These are phyloP conservation scores for Secale cereale DNA, from an alignment of 176 grass and related monocot genomes.

Conservation along the genomic window DNA sequence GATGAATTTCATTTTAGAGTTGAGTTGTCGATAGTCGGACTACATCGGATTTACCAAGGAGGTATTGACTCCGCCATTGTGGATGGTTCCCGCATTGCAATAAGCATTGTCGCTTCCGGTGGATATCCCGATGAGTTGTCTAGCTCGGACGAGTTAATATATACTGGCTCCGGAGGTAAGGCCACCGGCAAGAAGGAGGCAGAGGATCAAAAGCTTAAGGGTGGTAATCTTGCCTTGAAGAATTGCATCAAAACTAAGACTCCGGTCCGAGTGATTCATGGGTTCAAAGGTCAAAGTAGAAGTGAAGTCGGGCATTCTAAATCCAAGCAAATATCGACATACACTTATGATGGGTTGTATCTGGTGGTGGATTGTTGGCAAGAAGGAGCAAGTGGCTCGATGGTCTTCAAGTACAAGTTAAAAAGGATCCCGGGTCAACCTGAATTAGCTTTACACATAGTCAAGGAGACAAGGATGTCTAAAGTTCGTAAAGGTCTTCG, in stretches of 20 bases:
- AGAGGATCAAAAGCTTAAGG: conserved; percentile 73
- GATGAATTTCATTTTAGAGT: conserved; percentile 77
- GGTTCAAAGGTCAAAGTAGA: conserved; percentile 54
- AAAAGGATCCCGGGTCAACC: conserved; percentile 57
- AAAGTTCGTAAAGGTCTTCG: conserved; percentile 65
- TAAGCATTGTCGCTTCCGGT: conserved; percentile 74
- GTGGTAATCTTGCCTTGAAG: conserved; percentile 71
- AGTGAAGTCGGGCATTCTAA: conserved; percentile 38
- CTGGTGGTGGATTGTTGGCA: conserved; percentile 50
- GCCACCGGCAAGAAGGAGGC: conserved; percentile 31
- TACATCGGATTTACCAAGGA: conserved; percentile 53
- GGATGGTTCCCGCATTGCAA: conserved; percentile 33
- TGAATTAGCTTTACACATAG: conserved; percentile 59
- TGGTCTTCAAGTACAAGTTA: conserved; percentile 58
- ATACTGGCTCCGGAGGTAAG: conserved; percentile 70
- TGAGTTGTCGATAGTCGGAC: conserved; percentile 59
- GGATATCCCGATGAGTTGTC: conserved; percentile 59
- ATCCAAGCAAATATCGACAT: conserved; percentile 51
- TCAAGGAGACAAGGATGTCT: conserved; percentile 50
- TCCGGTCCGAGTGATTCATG: conserved; percentile 71
- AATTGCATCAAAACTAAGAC: conserved; percentile 57
- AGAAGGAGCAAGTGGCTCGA: conserved; percentile 38
- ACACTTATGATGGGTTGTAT: conserved; percentile 71
- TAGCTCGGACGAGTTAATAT: conserved; percentile 62
- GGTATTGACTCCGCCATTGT: conserved; percentile 47